A percentile compares a stretch with the other conserved stretches of the same genome.
Conservation (phyloP, 768 basidiomycete species). For the Lentinula guzmanii region DNA sequence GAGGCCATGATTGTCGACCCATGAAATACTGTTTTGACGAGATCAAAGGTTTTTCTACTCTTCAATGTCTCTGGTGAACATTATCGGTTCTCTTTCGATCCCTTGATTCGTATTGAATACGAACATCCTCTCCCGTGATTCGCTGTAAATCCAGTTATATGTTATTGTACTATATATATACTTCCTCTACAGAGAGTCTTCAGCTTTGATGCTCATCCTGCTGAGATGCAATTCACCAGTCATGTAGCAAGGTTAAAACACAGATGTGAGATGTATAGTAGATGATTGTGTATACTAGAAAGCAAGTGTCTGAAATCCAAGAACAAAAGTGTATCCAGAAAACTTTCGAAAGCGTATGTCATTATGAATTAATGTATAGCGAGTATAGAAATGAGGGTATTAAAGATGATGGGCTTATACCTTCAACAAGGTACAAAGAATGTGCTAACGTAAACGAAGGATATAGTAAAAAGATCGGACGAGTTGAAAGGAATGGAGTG, state of each 20-base stretch:
- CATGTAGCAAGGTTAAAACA: no score
- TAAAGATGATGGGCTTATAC: background rate
- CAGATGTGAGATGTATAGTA: no score
- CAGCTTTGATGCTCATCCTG: no score
- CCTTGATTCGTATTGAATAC: no score
- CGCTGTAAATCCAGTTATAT: no score
- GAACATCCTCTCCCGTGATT: no score
- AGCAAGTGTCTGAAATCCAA: background rate
- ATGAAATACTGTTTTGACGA: background rate
- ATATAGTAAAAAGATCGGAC: background rate
- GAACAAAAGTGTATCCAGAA: background rate
- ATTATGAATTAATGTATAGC: background rate
- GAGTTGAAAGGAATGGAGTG: background rate
- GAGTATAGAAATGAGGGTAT: background rate
- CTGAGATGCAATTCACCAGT: no score
- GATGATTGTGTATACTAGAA: background rate
- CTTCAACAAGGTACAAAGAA: background rate
- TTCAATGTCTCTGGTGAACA: background rate
- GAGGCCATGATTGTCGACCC: conserved; percentile 13
- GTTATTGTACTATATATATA: no score
- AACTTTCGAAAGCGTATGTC: background rate
- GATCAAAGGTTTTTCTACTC: no score
- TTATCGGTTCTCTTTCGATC: no score
- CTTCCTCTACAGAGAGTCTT: no score
- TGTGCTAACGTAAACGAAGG: background rate